These are phyloP conservation scores for Parafenestella ontariensis DNA, from an alignment of 2,329 filamentous ascomycete genomes.

Conservation along the genomic window DNA sequence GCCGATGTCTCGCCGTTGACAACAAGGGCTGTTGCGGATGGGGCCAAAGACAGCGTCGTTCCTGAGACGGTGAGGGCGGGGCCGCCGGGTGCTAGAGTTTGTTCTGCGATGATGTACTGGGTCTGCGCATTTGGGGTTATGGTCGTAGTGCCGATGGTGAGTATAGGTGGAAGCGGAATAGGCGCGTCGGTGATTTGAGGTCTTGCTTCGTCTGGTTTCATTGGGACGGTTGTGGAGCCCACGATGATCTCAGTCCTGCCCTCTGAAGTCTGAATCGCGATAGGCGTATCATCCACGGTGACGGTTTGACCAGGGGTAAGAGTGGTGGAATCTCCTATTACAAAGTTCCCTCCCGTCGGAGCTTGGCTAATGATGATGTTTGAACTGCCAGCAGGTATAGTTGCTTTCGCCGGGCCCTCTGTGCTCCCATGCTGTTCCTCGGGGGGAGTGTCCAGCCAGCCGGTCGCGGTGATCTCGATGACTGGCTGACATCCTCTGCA, in stretches of 20 bases:
- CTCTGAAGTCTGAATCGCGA: constrained; percentile 32
- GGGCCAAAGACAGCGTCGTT: constrained; percentile 41
- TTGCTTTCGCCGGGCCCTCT: constrained; percentile 10
- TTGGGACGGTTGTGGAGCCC: constrained; percentile 22
- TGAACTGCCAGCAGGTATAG: constrained; percentile 23
- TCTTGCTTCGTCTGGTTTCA: constrained; percentile 10
- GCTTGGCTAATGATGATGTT: constrained; percentile 24
- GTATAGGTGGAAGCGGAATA: constrained; percentile 11
- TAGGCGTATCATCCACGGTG: constrained; percentile 31
- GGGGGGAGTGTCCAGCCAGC: constrained; percentile 27
- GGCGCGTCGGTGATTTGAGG: constrained; percentile 26
- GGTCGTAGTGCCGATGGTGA: constrained; percentile 30
- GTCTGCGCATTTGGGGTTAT: constrained; percentile 32
- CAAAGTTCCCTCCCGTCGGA: constrained; percentile 17
- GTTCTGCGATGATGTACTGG: constrained; percentile 37
- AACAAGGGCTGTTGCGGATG: constrained; percentile 48
- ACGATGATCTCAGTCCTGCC: constrained; percentile 31
- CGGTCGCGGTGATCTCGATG: constrained; percentile 34
- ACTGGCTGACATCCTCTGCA: constrained; percentile 39
- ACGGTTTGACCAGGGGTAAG: constrained; percentile 27
- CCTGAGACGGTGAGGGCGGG: constrained; percentile 45
- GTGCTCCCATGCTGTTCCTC: constrained; percentile 28
- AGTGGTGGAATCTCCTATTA: constrained; percentile 30
- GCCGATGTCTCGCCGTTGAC: constrained; percentile 40
- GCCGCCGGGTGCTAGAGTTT: constrained; percentile 46